phyloP scores from a whole-genome alignment of 495 filamentous ascomycete genomes.

The Penicillium diatomitis region DNA sequence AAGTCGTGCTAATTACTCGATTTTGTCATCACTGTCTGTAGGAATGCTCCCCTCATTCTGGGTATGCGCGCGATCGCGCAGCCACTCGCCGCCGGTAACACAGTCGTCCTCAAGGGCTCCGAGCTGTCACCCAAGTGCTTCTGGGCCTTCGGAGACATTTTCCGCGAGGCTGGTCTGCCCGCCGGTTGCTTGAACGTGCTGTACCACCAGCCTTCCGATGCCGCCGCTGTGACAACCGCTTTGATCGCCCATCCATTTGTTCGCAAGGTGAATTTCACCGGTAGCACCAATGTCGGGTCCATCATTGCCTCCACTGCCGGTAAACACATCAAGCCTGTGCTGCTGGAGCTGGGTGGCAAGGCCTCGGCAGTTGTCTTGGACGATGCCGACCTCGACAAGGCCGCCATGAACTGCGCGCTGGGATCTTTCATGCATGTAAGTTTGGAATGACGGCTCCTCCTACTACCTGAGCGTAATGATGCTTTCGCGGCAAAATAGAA shows the following conservation, averaged over 20 bases:
- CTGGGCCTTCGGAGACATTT: slow-evolving; percentile 59
- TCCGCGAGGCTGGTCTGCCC: slow-evolving; percentile 66
- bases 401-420: slow-evolving; percentile 41
- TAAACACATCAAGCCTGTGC: slow-evolving; percentile 46
- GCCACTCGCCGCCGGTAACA: slow-evolving; percentile 78
- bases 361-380: slow-evolving; percentile 50
- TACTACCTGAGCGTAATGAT: too few relatives aligned
- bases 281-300: slow-evolving; percentile 45
- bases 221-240: slow-evolving; percentile 43
- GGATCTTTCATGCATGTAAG: slow-evolving; percentile 47
- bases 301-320: slow-evolving; percentile 49
- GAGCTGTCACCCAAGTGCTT: slow-evolving; percentile 70
- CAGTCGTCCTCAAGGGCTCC: slow-evolving; percentile 64
- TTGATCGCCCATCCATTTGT: slow-evolving; percentile 48
- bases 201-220: slow-evolving; percentile 43
- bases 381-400: slow-evolving; percentile 49
- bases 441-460: not conserved
- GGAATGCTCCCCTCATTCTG: slow-evolving; percentile 57
- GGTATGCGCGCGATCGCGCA: slow-evolving; percentile 57
- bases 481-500: not conserved
- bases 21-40: slow-evolving; percentile 14
- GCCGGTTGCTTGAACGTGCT: slow-evolving; percentile 49
- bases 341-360: slow-evolving; percentile 58
- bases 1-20: not conserved
- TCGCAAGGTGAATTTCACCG: slow-evolving; percentile 57